Conservation (phyloP, 176 grass and related monocot species). For the Musa acuminata region DNA sequence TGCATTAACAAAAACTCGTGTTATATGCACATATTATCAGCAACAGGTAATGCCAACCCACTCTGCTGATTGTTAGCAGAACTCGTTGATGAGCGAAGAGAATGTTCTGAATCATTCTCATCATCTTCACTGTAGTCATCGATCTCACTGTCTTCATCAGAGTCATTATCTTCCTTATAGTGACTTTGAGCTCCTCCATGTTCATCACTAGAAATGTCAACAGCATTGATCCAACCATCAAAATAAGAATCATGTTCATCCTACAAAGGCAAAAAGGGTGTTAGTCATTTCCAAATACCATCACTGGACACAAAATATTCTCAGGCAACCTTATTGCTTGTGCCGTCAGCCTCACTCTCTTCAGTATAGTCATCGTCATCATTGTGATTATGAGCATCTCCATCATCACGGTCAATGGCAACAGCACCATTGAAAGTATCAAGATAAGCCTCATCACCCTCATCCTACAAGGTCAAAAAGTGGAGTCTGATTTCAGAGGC, state of each 20-base stretch:
- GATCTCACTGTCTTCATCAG: not conserved
- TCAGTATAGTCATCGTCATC: not conserved
- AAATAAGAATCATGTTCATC: constrained; percentile 46
- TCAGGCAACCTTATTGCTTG: not conserved
- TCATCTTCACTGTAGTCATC: not conserved
- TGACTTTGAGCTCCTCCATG: not conserved
- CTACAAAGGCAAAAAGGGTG: constrained; percentile 15
- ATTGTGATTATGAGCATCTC: not conserved
- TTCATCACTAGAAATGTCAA: constrained; percentile 19
- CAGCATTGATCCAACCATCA: constrained; percentile 20
- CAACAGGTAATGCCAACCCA: not conserved
- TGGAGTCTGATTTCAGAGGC: not conserved
- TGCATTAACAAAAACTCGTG: too few species aligned
- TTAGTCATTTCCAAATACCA: not conserved
- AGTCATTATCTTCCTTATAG: not conserved
- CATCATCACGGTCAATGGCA: not conserved
- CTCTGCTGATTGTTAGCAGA: not conserved
- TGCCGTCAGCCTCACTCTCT: not conserved
- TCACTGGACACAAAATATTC: not conserved
- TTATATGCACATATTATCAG: not conserved
- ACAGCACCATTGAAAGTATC: not conserved
- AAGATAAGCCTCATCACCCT: constrained; percentile 3
- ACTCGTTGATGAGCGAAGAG: not conserved
- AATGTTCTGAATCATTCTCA: not conserved
- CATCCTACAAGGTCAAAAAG: constrained; percentile 2